Percentiles rank a stretch among this genome's conserved stretches.
These are phyloP conservation scores for Leptosphaerulina australis DNA, from an alignment of 2,329 filamentous ascomycete genomes.

Conservation along the genomic window DNA sequence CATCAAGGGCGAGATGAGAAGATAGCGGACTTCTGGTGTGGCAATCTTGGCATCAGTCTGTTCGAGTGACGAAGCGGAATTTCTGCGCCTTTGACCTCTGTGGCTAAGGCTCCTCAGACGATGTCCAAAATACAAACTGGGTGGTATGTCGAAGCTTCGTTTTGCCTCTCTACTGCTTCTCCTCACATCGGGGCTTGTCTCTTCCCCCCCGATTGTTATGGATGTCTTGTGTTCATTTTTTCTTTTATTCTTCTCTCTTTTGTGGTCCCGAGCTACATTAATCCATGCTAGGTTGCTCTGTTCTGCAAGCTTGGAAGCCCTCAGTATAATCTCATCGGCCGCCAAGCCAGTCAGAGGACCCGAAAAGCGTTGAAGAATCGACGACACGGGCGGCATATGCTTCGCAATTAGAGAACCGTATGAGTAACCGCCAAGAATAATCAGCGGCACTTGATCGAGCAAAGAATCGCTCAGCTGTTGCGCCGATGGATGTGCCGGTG, in stretches of 20 bases:
- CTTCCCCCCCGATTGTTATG: conserved; percentile 55
- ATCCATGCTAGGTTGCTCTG: conserved; percentile 62
- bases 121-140: conserved; percentile 45
- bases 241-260: conserved; percentile 39
- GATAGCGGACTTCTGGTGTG: conserved; percentile 44
- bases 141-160: conserved; percentile 38
- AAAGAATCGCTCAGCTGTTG: not conserved
- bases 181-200: conserved; percentile 50
- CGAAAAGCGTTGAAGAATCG: conserved; percentile 66
- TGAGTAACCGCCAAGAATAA: conserved; percentile 81
- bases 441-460: conserved; percentile 20
- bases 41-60: conserved; percentile 9
- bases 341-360: conserved; percentile 61
- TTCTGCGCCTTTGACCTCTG: conserved; percentile 20
- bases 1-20: conserved; percentile 56
- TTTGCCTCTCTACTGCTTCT: conserved; percentile 51
- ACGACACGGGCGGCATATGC: conserved; percentile 66
- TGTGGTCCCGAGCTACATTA: conserved; percentile 28
- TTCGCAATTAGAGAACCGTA: conserved; percentile 86
- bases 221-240: conserved; percentile 31
- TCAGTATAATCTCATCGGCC: conserved; percentile 71
- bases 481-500: conserved; percentile 14
- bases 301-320: conserved; percentile 70
- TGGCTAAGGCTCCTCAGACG: conserved; percentile 40
- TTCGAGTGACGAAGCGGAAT: conserved; percentile 15